A percentile compares a stretch with the other conserved stretches of the same genome.
Evolutionary conservation across 768 basidiomycete genomes (phyloP).

Genomic region (Megacollybia marginata): DNA sequence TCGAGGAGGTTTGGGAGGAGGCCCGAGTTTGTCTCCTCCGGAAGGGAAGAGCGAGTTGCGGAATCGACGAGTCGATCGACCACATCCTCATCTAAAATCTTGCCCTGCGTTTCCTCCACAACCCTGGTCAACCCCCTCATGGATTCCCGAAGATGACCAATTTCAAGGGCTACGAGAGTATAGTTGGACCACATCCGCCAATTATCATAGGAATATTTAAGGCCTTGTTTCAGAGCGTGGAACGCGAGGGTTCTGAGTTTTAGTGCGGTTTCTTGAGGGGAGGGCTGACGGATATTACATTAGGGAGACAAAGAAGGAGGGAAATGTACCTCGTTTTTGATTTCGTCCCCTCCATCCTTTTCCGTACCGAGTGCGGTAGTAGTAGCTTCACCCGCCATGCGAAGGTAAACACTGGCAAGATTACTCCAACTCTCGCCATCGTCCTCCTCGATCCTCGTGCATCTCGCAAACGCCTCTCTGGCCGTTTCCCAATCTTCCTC

Average conservation of each 20-base stretch:
- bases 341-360: slow-evolving; percentile 12
- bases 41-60: slow-evolving; percentile 51
- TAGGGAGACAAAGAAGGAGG: not conserved
- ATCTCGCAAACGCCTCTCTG: slow-evolving; percentile 74
- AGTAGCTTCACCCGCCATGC: slow-evolving; percentile 45
- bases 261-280: not conserved
- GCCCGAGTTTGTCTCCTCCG: slow-evolving; percentile 39
- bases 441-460: slow-evolving; percentile 89
- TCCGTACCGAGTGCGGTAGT: slow-evolving; percentile 2
- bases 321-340: slow-evolving; percentile 19
- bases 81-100: slow-evolving; percentile 77
- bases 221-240: slow-evolving; percentile 85
- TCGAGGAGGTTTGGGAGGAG: slow-evolving; percentile 59
- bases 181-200: slow-evolving; percentile 99
- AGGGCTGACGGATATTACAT: not conserved
- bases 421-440: slow-evolving; percentile 99
- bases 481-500: slow-evolving; percentile 80
- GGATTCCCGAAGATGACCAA: slow-evolving; percentile 87
- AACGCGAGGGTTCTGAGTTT: slow-evolving; percentile 72
- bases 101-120: slow-evolving; percentile 63
- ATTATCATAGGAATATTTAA: slow-evolving; percentile 78
- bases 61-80: slow-evolving; percentile 85
- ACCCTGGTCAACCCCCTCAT: slow-evolving; percentile 77
- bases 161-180: slow-evolving; percentile 88
- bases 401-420: slow-evolving; percentile 88